Base-by-base conservation (phyloP, 1,284 basidiomycete genomes). In the Tilletia horrida region DNA sequence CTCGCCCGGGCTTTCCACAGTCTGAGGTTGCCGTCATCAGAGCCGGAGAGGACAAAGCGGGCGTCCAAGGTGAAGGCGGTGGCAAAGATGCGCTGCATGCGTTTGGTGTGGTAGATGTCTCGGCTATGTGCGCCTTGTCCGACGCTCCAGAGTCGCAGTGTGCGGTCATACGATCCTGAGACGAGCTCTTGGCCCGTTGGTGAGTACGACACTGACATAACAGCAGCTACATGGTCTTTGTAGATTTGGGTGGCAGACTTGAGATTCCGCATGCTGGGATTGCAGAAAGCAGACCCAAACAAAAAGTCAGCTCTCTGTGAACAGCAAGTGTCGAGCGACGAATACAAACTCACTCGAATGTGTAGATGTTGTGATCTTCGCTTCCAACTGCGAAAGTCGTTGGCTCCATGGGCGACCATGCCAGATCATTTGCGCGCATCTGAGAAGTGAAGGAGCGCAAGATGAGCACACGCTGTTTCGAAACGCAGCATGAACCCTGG, bases 351-450 rank as follows among this genome's bases (percentile, higher is more conserved):
- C 50, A 70, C 71, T 99, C 96, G 82, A 96, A 99, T 0, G 96
- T 97, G 83, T 98, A 98, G 48, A 98, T 85, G 78, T 97, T 97
- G 84, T 97, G 94, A 81, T 98, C 96, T 84, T 98, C 96, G 1
- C 93, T 96, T 14, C 92, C 96, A 16, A 97, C 87, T 2, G 97
- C 87, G 45, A 97, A 85, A 2, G 89, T 87, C 0, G 94, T 97
- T 0, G 96, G 95, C 81, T 95, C 90, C 0, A 92, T 93, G 0
- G 96, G 95, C 63, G 92, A 97, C 93, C 94, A 99, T 23, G 92
- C 87, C 3, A 98, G 85, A 44, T 91, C 87, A 76, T 98, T 98
- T n/a, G 83, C 75, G 25, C 84, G 79, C 80, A 83, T 76, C 88
- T 73, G 44, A 2, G 2, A 42, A 11, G 2, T 11, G 6, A 21